phyloP scores from a whole-genome alignment of 1,284 basidiomycete species.

The Tetrapyrgos nigripes region DNA sequence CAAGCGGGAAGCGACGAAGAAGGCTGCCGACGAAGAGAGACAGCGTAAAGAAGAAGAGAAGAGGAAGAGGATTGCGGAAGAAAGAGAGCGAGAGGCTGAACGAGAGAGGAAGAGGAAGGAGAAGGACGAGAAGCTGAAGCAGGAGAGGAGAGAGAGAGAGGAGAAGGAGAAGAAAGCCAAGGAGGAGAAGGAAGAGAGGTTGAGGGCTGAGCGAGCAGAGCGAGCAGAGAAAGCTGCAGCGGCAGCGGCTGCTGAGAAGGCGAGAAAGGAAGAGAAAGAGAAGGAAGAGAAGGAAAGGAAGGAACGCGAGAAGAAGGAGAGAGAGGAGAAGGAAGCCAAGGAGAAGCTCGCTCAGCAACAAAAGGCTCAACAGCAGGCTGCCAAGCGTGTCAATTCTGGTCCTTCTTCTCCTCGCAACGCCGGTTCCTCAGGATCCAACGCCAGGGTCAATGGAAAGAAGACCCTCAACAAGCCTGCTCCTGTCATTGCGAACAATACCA shows the following conservation, averaged over 20 bases:
- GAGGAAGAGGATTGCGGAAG: slow-evolving; percentile 40
- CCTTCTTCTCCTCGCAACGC: slow-evolving; percentile 57
- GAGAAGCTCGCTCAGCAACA: slow-evolving; percentile 53
- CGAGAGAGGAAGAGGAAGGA: slow-evolving; percentile 68
- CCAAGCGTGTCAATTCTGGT: slow-evolving; percentile 23
- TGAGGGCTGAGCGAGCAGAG: slow-evolving; percentile 52
- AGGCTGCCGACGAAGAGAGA: slow-evolving; percentile 6
- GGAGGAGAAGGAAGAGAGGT: slow-evolving; percentile 66
- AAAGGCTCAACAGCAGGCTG: slow-evolving; percentile 34
- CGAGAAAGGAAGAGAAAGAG: slow-evolving; percentile 51
- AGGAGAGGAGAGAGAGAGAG: slow-evolving; percentile 66
- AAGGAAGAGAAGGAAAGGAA: slow-evolving; percentile 54
- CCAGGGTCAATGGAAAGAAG: slow-evolving; percentile 54
- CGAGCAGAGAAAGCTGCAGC: slow-evolving; percentile 55
- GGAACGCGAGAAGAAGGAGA: slow-evolving; percentile 68
- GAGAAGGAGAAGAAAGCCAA: slow-evolving; percentile 67
- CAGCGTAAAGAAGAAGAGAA: slow-evolving; percentile 13
- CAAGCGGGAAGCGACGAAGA: slow-evolving; percentile 35
- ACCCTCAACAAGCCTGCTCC: slow-evolving; percentile 42
- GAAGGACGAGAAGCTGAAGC: slow-evolving; percentile 73
- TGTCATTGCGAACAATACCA: slow-evolving; percentile 31
- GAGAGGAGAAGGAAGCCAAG: slow-evolving; percentile 41
- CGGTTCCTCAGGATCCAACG: slow-evolving; percentile 52
- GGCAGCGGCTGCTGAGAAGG: slow-evolving; percentile 43
- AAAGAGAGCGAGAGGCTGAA: slow-evolving; percentile 65